A percentile compares a stretch with the other conserved stretches of the same genome.
Conservation (phyloP, 2,329 filamentous ascomycete genomes). For the Leptoxyphium fumago region DNA sequence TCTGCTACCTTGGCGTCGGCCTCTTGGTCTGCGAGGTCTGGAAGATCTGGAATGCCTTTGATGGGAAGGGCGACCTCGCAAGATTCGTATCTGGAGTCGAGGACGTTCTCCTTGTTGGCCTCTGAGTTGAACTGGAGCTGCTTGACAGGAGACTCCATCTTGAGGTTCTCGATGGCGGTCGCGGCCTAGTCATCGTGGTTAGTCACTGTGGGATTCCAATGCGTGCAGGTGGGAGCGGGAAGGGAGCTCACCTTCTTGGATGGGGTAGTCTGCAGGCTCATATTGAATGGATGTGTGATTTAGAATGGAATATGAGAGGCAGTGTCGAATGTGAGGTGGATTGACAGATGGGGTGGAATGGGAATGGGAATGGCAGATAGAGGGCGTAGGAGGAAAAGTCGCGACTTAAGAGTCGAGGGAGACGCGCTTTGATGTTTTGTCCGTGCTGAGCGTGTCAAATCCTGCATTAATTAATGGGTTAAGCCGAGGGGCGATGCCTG, state of each 20-base stretch:
- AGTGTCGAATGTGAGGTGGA: not conserved
- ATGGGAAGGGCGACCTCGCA: constrained; percentile 43
- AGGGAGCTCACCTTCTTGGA: constrained; percentile 49
- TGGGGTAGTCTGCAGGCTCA: constrained; percentile 56
- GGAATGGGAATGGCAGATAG: not conserved
- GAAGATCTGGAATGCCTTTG: constrained; percentile 33
- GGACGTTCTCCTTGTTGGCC: constrained; percentile 69
- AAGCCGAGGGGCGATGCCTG: too few species aligned
- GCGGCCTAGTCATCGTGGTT: constrained; percentile 49
- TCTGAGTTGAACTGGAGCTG: constrained; percentile 62
- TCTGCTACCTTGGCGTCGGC: constrained; percentile 31
- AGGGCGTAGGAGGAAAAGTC: not conserved
- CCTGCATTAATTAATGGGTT: too few species aligned
- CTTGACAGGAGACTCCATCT: constrained; percentile 87
- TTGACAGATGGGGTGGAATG: not conserved
- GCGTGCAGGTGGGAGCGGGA: constrained; percentile 25
- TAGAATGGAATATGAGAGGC: not conserved
- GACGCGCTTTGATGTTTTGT: not conserved
- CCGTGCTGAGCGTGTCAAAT: not conserved
- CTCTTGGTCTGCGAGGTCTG: constrained; percentile 14
- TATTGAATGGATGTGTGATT: constrained; percentile 7
- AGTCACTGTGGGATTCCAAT: constrained; percentile 22
- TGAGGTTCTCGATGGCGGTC: constrained; percentile 71
- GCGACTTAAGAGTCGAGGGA: not conserved
- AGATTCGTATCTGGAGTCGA: constrained; percentile 30